Base-by-base conservation (phyloP, 2,329 filamentous ascomycete genomes). In the Talaromyces marneffei region DNA sequence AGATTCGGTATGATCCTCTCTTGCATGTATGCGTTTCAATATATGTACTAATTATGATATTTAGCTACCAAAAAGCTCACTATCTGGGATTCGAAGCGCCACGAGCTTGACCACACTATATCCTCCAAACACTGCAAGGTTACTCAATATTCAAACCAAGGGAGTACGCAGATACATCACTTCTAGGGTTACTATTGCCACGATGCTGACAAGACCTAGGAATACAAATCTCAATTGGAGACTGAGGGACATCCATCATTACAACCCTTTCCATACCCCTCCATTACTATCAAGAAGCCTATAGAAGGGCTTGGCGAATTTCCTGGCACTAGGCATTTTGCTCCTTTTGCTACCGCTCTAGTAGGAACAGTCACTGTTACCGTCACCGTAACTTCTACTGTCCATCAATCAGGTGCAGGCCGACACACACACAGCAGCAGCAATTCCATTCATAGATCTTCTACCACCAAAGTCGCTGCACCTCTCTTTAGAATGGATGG, bases 81-180 rank as follows among this genome's bases (percentile, higher is more conserved):
- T 10, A 20, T 8, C 16, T 46, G 37, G 37, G 27, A 25, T 25
- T 35, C 18, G 64, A 25, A 50, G 59, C 14, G 59, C 66, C 12
- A 60, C 59, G 16, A 58, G 67, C 14, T 70, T 72, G 53, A 67
- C 68, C 52, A 76, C 74, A 4, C 71, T 75, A n/a, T 75, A 74
- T 64, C 74, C 74, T n/a, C 73, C 74, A 2, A 27, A 55, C 14
- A 58, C 67, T 20, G 66, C 65, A 18, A 69, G 73, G 60, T n/a
- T 75, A 1, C 57, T 69, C 0, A 48, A 65, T 9, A 66, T 70
- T 0, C 64, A 71, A 20, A 67, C 70, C 3, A 50, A 70, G 10
- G 72, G 72, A 40, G 74, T 76, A 70, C 65, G 73, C 69, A 18
- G 37, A 52, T 55, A 4, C 52, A 37, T 37, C 7, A 14, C 9